Evolutionary conservation across 2,329 filamentous ascomycete genomes (phyloP).

Genomic region (Corynespora cassiicola): DNA sequence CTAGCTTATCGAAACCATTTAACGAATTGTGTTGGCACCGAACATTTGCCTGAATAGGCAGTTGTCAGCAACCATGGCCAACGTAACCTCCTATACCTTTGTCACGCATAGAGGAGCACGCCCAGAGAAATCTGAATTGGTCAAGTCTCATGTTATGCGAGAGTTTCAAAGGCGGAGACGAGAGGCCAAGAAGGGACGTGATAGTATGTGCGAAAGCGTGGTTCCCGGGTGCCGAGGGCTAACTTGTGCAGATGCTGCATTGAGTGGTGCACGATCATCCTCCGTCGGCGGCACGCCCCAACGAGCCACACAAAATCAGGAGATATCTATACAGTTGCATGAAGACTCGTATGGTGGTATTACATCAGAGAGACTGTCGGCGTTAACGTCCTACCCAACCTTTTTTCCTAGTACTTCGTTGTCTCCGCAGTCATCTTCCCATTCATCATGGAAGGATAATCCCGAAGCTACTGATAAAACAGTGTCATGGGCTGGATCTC

Average conservation of each 20-base stretch:
- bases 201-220: slow-evolving; percentile 7
- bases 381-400: too few species aligned
- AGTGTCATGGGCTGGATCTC: too few species aligned
- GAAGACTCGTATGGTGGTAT: too few species aligned
- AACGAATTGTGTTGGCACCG: not conserved
- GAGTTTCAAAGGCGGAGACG: slow-evolving; percentile 22
- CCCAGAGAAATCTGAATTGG: slow-evolving; percentile 20
- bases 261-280: not conserved
- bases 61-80: slow-evolving; percentile 8
- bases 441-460: too few species aligned
- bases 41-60: slow-evolving; percentile 9
- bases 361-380: too few species aligned
- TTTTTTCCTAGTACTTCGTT: too few species aligned
- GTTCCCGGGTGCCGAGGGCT: too few species aligned
- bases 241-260: not conserved
- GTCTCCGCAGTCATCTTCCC: too few species aligned
- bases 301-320: too few species aligned
- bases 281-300: too few species aligned
- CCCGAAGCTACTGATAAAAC: too few species aligned
- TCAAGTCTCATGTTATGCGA: slow-evolving; percentile 27
- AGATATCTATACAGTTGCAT: too few species aligned
- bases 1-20: not conserved
- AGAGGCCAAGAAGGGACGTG: slow-evolving; percentile 17
- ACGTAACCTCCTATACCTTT: slow-evolving; percentile 26
- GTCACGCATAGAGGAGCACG: slow-evolving; percentile 24